These are phyloP conservation scores for Cyclotella cryptica DNA, from an alignment of 108 stramenopile species.

Conservation along the genomic window DNA sequence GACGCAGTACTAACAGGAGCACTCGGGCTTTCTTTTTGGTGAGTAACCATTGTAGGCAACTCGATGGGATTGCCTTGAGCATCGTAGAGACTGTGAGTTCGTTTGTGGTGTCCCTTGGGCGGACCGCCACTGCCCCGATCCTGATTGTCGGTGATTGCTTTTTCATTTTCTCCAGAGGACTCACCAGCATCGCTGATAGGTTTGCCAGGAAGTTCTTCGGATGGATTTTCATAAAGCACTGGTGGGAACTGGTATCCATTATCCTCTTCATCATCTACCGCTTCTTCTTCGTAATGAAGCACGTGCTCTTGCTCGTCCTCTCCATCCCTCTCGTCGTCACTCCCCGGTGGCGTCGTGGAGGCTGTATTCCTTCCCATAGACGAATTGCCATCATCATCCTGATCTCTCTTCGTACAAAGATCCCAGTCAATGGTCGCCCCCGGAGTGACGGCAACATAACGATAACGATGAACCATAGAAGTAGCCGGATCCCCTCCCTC, in stretches of 20 bases:
- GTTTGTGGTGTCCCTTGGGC: conserved; percentile 23
- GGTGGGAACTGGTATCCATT: conserved; percentile 34
- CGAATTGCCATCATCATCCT: conserved; percentile 33
- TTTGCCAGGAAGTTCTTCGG: not conserved
- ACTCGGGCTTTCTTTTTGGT: not conserved
- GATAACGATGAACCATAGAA: conserved; percentile 77
- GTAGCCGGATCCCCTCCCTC: conserved; percentile 4
- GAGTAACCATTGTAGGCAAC: conserved; percentile 5
- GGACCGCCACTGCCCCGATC: not conserved
- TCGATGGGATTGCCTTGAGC: conserved; percentile 36
- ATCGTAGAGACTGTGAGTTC: conserved; percentile 34
- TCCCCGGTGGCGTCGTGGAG: conserved; percentile 36
- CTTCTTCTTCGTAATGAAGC: conserved; percentile 9
- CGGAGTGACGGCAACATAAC: conserved; percentile 88
- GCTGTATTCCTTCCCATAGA: conserved; percentile 47
- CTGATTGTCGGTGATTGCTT: not conserved
- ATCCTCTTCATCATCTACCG: conserved; percentile 30
- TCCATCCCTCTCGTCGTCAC: conserved; percentile 46
- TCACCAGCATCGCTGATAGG: not conserved
- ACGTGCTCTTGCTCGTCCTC: conserved; percentile 26
- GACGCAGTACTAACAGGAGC: conserved; percentile 25
- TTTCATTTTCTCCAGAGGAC: conserved; percentile 6
- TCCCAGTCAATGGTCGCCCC: conserved; percentile 63
- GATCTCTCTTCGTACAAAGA: conserved; percentile 23
- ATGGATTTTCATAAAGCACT: conserved; percentile 43